phyloP scores from a whole-genome alignment of 2,329 filamentous ascomycete genomes.

The Neoarthrinium moseri region DNA sequence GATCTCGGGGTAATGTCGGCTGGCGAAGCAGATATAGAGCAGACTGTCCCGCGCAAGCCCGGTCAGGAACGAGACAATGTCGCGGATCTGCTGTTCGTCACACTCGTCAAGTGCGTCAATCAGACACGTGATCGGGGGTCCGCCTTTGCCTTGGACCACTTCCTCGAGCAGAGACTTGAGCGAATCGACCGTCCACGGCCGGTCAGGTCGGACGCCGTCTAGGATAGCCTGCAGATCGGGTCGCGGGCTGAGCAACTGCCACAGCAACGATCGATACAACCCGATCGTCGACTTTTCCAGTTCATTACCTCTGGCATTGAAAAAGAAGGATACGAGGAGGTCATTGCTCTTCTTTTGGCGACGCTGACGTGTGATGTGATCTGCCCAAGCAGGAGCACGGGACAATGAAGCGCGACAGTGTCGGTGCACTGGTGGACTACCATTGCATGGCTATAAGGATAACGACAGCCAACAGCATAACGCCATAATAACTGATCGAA shows the following conservation, averaged over 20 bases:
- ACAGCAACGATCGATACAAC: conserved; percentile 46
- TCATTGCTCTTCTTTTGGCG: not conserved
- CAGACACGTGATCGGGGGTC: conserved; percentile 11
- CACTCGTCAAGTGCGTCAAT: conserved; percentile 22
- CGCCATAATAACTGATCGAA: no score
- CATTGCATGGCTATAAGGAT: no score
- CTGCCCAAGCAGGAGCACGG: no score
- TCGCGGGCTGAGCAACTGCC: conserved; percentile 37
- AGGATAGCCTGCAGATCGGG: conserved; percentile 30
- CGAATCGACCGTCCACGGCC: not conserved
- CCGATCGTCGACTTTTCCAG: conserved; percentile 42
- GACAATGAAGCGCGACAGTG: no score
- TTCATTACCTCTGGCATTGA: conserved; percentile 41
- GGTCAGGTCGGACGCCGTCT: conserved; percentile 10
- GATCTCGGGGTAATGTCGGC: conserved; percentile 45
- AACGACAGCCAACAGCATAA: no score
- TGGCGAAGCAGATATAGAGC: conserved; percentile 16
- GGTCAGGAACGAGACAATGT: conserved; percentile 15
- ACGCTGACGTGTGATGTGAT: no score
- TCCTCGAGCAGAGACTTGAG: conserved; percentile 9
- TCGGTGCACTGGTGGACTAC: no score
- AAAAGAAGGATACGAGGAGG: conserved; percentile 39
- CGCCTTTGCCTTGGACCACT: conserved; percentile 3
- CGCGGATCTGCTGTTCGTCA: conserved; percentile 13
- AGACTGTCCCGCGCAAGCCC: not conserved